These are phyloP conservation scores for Nyctanthes arbortristis DNA, from an alignment of 257 asterid genomes.

Conservation along the genomic window DNA sequence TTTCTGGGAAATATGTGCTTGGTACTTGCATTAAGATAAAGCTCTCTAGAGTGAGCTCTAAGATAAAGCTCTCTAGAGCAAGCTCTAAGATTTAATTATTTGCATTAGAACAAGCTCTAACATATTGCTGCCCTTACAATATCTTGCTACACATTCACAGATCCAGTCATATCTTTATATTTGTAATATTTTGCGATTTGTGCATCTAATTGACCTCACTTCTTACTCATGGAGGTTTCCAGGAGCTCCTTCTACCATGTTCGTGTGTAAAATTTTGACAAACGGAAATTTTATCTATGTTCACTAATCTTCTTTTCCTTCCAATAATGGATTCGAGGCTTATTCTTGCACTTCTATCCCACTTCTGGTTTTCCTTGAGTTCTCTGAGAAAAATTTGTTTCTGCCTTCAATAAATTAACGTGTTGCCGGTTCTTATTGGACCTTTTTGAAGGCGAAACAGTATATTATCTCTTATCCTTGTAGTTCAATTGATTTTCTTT, in stretches of 20 bases:
- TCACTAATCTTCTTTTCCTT: background rate
- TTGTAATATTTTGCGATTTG: background rate
- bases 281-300: background rate
- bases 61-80: too few relatives aligned
- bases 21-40: too few relatives aligned
- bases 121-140: background rate
- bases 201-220: background rate
- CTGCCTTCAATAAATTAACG: background rate
- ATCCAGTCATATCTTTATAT: background rate
- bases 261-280: background rate
- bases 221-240: background rate
- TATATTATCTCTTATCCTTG: background rate
- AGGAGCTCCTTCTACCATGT: background rate
- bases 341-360: background rate
- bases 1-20: too few relatives aligned
- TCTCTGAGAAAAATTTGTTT: background rate
- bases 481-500: background rate
- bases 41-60: too few relatives aligned
- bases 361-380: background rate
- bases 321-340: background rate
- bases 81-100: background rate
- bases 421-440: background rate
- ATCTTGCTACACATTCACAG: background rate
- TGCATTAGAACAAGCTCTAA: background rate
- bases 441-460: background rate